Evolutionary conservation across 1,284 basidiomycete genomes (phyloP), one percentile per base, ranked within the genome.

Genomic region (Sparassis latifolia): DNA sequence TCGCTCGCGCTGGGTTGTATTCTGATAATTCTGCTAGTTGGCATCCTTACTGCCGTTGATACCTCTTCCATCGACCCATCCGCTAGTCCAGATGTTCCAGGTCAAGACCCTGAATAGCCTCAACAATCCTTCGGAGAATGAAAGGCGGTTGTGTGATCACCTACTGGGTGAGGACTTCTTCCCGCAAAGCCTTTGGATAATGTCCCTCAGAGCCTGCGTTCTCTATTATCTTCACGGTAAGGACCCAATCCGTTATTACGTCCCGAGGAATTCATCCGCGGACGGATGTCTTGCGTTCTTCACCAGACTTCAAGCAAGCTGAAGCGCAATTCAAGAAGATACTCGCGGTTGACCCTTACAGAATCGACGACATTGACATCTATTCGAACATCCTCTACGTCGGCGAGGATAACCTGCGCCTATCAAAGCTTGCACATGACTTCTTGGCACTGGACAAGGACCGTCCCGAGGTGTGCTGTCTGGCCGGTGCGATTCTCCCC

Each of bases 371-470:
- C 60, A 87, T 99, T 47, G 96, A 98, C 64, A 86, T 97, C 48
- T 96, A 92, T 67, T 97, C 94, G 50, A 97, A 99, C 65, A 96
- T 98, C 62, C 78, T 99, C 40, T 99, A 98, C 68, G 92, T 99
- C 4, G 91, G 91, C 51, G 90, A 95, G 61, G 92, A 92, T 60
- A 79, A 81, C 39, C 76, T 92, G 33, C 93, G 95, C 65, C 74
- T 99, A 33, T 93, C 94, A 10, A 86, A 87, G 64, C 78, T 99
- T 29, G 96, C 96, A 7, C 93, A 97, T 63, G 89, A 91, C 65
- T 97, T 89, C 69, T 80, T 93, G 35, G 78, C 83, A 38, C 71
- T 95, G 32, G 92, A 96, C 63, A 86, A 92, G 64, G 90, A 95
- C 69, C 77, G 93, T 41, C 94, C 95, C 20, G 94, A 98, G 71